Evolutionary conservation across 257 asterid species (phyloP), one percentile per base, ranked within the genome.

Genomic region (Gardenia jasminoides): DNA sequence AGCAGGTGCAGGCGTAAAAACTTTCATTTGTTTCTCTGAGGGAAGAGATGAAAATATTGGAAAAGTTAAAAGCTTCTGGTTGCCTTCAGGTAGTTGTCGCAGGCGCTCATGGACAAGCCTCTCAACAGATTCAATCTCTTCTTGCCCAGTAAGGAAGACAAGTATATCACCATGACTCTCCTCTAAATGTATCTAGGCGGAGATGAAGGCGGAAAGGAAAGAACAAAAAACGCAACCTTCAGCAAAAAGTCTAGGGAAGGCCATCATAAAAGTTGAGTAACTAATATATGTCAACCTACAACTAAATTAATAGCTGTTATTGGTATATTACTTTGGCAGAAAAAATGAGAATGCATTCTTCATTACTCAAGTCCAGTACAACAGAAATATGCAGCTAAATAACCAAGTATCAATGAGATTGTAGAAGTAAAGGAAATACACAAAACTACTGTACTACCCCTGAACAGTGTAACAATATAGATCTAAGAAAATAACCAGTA

Each of bases 111-210:
- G 90, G 80, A 93, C 81, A 81, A 93, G 96, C 85, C 98, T 93
- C 88, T 93, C 92, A 69, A 92, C 88, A 68, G 98, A 93, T 90
- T 95, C 99, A 81, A 95, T 95, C 87, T 95, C 99, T 84, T 95
- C 99, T 86, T 95, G 99, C 79, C 99, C 99, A 79, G 99, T 93
- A 86, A 94, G 87, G 85, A 94, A 94, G 81, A 94, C 99, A 78
- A 94, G 98, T 83, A 94, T 81, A 86, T 94, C 99, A 62, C 99
- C 99, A 46, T 94, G 92, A 36, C 89, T 90, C 83, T 94, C 97
- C 79, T 91, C 98, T 76, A 91, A 83, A 87, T 94, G 99, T 81
- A 94, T 93, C 62, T 54, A 19, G 62, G 22, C 10, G 8, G 50
- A 11, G 13, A 6, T n/a, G n/a, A 6, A 9, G 26, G 10, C 98